Base-by-base conservation (phyloP, 345 rosid species). In the Syzygium aromaticum region DNA sequence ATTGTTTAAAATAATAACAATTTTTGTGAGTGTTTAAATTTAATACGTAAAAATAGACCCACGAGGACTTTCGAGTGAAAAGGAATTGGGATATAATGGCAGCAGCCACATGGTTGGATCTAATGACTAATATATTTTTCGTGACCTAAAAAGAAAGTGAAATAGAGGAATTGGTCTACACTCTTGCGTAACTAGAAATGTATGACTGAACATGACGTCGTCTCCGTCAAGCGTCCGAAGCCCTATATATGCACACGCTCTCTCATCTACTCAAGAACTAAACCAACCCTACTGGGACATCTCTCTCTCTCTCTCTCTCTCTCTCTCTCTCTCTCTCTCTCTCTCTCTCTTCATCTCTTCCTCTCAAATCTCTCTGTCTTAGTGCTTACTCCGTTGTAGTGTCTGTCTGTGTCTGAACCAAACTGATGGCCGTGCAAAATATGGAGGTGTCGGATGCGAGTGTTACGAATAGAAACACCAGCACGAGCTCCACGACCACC, bases 211-310 rank as follows among this genome's bases (percentile, higher is more conserved):
- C 46, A 11, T 73, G 80, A 73, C 80, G 80, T 73, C 25, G 43
- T 21, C 46, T 28, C 17, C 86, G 52, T n/a, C 52, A 7, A 25
- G 30, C 54, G 30, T n/a, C 64, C 28, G 11, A 2, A 28, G 0
- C 54, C 21, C 82, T 30, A 85, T 86, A 78, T 78, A 27, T 77
- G 80, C 49, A 51, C 88, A 2, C n/a, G 17, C 54, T 86, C 27
- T 14, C 59, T 11, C 54, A n/a, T 78, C 8, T 21, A 11, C 80
- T 73, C 49, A 73, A 73, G 49, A 57, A 63, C 25, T 38, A 73
- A 86, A 52, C 86, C 88, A 84, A 87, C 88, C 85, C 88, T 82
- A 82, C 88, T 27, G 15, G 23, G 23, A 64, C 51, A 51, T 61
- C 67, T 53, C 59, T 85, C 17, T 67, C 27, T n/a, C 46, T 51